phyloP scores from a whole-genome alignment of 192 early-diverging fungal genomes.

The Spizellomyces sp. region DNA sequence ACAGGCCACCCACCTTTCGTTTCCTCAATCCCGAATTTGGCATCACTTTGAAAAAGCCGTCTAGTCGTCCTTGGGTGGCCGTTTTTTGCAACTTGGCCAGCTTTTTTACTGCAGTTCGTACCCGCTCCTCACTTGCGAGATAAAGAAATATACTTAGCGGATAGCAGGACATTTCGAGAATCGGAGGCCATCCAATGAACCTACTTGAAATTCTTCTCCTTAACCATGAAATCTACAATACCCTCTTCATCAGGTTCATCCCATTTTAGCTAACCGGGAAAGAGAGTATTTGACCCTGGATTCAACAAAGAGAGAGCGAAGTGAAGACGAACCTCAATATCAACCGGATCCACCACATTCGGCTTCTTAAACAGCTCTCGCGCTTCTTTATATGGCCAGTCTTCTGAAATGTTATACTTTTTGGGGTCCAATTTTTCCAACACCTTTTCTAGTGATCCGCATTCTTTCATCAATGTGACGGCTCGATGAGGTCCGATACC shows the following conservation, averaged over 20 bases:
- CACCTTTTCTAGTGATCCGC: constrained; percentile 79
- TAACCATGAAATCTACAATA: constrained; percentile 83
- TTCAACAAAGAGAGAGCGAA: not conserved
- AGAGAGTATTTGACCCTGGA: not conserved
- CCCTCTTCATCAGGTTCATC: constrained; percentile 65
- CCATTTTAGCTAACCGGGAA: constrained; percentile 41
- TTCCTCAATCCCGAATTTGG: constrained; percentile 46
- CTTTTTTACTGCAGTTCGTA: constrained; percentile 79
- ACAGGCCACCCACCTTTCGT: constrained; percentile 39
- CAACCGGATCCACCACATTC: constrained; percentile 69
- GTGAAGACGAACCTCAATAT: constrained; percentile 60
- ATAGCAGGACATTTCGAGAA: too few relatives aligned
- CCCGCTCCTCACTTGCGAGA: constrained; percentile 73
- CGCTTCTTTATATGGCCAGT: constrained; percentile 91
- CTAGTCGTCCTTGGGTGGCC: constrained; percentile 89
- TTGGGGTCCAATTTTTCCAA: constrained; percentile 74
- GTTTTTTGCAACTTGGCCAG: constrained; percentile 73
- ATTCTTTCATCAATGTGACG: constrained; percentile 80
- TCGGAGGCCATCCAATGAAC: not conserved
- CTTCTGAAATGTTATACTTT: constrained; percentile 78
- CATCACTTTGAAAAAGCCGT: constrained; percentile 81
- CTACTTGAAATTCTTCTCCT: constrained; percentile 94
- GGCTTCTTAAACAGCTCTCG: constrained; percentile 84
- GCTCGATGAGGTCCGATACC: constrained; percentile 91
- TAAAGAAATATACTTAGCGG: constrained; percentile 27